Conservation (phyloP, 2,329 filamentous ascomycete species). For the Monilinia laxa region DNA sequence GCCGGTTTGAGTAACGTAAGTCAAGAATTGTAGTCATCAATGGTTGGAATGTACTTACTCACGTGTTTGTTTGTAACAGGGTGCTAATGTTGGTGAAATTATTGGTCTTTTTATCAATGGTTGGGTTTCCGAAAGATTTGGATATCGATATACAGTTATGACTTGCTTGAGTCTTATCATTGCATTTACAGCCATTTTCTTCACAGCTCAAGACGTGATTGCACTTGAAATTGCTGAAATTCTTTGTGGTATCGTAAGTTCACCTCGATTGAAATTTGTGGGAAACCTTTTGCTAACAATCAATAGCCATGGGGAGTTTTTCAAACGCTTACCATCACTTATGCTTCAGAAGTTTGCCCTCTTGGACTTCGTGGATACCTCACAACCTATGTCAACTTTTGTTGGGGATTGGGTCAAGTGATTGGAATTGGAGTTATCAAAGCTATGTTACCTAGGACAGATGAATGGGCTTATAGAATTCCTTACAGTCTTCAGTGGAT, state of each 20-base stretch:
- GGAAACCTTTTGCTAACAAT: conserved; percentile 19
- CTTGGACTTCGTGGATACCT: conserved; percentile 56
- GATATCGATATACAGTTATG: conserved; percentile 42
- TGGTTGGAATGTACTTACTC: not conserved
- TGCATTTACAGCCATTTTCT: conserved; percentile 51
- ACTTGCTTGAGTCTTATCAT: conserved; percentile 39
- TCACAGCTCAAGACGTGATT: conserved; percentile 49
- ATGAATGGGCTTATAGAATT: conserved; percentile 53
- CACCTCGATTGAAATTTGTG: not conserved
- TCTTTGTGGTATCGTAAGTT: conserved; percentile 43
- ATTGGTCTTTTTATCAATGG: conserved; percentile 50
- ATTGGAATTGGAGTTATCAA: conserved; percentile 53
- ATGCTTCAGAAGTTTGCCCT: conserved; percentile 53
- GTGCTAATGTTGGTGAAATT: conserved; percentile 41
- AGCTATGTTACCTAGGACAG: conserved; percentile 46
- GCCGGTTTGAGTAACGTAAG: conserved; percentile 35
- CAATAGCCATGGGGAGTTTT: conserved; percentile 46
- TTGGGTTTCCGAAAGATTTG: conserved; percentile 48
- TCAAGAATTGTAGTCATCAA: not conserved
- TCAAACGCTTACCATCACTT: conserved; percentile 40
- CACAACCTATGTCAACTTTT: conserved; percentile 57
- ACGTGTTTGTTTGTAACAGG: conserved; percentile 22
- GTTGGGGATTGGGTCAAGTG: conserved; percentile 54
- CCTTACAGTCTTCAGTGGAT: conserved; percentile 48
- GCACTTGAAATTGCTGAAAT: conserved; percentile 49